Evolutionary conservation across 345 rosid species (phyloP).

Genomic region (Leavenworthia alabamica): DNA sequence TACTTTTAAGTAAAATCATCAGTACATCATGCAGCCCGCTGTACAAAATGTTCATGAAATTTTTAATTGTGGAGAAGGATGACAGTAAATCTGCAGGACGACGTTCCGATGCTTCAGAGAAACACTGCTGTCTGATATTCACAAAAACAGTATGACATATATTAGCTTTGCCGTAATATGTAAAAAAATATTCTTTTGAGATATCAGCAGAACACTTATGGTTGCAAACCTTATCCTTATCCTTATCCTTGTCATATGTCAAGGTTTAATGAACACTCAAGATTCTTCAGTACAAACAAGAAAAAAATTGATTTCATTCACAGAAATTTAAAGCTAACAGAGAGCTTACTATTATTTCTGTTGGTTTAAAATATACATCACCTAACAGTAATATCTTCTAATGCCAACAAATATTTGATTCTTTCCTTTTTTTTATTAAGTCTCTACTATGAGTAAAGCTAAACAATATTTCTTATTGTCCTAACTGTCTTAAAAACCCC

Average conservation of each 20-base stretch:
- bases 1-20: constrained; percentile 57
- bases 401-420: background rate
- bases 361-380: background rate
- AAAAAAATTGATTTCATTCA: background rate
- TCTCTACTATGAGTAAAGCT: background rate
- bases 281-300: background rate
- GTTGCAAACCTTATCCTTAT: background rate
- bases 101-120: constrained; percentile 80
- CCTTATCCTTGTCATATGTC: background rate
- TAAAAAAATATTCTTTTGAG: background rate
- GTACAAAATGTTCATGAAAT: constrained; percentile 65
- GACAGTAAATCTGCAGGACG: constrained; percentile 76
- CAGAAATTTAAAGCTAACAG: background rate
- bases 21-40: constrained; percentile 66
- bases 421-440: background rate
- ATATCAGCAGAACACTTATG: background rate
- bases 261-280: background rate
- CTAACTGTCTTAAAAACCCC: background rate
- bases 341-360: background rate
- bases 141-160: constrained; percentile 10
- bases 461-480: background rate
- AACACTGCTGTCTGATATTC: constrained; percentile 79
- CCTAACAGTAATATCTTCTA: background rate
- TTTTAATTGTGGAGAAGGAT: constrained; percentile 79
- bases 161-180: background rate